Evolutionary conservation across 192 early-diverging fungal genomes (phyloP), one percentile per base, ranked within the genome.

Genomic region (Mortierella hygrophila): DNA sequence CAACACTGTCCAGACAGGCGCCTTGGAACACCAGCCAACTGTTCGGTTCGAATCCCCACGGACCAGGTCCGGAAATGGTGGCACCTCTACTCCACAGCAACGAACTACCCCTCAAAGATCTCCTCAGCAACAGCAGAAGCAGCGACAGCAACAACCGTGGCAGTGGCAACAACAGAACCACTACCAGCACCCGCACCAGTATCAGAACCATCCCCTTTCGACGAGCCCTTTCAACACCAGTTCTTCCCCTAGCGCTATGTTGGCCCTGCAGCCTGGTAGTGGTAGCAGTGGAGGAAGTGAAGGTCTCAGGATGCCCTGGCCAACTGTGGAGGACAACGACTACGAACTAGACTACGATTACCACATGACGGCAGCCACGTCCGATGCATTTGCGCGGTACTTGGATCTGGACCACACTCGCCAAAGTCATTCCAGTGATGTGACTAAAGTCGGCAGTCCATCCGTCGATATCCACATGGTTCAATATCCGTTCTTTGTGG

Each of bases 11-110:
- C 78, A 80, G 44, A 80, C 78, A 32, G 63, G 8, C 2, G 71
- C 42, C 3, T 38, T 80, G 46, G 40, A 73, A 68, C 78, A 80
- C 41, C 78, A 80, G 10, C 78, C 78, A 32, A 55, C 7, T 13
- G 57, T 80, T 57, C 55, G 32, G 4, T 80, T 80, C 20, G 78
- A 80, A 38, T 80, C 78, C 0, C 55, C 78, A 3, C n/a, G 15
- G 15, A 42, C 70, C 2, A 57, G 52, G 2, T 38, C 37, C 4
- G 29, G 74, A 38, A 38, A 65, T 23, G 29, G 60, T 4, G 13
- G 13, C 26, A 26, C 29, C 16, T 10, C n/a, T n/a, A 65, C 29
- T 65, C 29, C 29, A 23, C 49, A 52, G 20, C 15, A 52, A 21
- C 47, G 47, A 49, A 18, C 1, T 2, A 18, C 47, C 1, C 47